Conservation (phyloP, 192 early-diverging fungal genomes). For the Backusella australiensis region DNA sequence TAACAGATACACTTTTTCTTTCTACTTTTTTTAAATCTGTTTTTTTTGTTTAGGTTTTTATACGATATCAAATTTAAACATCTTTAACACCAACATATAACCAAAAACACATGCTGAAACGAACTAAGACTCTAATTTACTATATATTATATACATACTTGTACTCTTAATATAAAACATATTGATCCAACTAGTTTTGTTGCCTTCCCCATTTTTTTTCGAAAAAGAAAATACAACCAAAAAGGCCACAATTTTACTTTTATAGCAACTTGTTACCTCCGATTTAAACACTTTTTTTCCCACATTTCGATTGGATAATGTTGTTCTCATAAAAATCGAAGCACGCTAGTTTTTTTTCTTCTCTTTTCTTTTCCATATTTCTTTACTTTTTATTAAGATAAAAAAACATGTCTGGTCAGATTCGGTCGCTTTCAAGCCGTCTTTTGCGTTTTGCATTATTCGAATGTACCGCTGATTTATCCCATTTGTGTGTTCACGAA, state of each 20-base stretch:
- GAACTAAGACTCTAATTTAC: neutral
- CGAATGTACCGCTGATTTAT: slow-evolving; percentile 56
- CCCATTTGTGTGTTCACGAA: slow-evolving; percentile 55
- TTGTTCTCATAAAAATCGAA: neutral
- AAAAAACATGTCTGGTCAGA: slow-evolving; percentile 2
- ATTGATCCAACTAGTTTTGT: neutral
- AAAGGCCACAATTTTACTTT: neutral
- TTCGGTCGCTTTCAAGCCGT: slow-evolving; percentile 25
- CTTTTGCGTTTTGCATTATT: slow-evolving; percentile 49
- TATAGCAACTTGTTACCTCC: neutral
- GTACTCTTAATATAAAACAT: neutral
- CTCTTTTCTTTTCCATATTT: neutral
- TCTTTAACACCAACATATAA: neutral
- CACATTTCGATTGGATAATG: neutral
- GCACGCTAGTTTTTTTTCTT: neutral
- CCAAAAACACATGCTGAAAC: neutral
- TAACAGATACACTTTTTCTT: neutral
- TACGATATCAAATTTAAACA: neutral
- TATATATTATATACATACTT: neutral
- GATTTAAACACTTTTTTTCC: neutral
- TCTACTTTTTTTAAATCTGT: neutral
- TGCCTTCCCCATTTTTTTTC: neutral
- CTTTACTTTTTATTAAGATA: neutral
- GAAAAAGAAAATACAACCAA: neutral
- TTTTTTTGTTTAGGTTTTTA: neutral